Evolutionary conservation across 148 eudicot genomes (phyloP).

Genomic region (Diospyros lotus): DNA sequence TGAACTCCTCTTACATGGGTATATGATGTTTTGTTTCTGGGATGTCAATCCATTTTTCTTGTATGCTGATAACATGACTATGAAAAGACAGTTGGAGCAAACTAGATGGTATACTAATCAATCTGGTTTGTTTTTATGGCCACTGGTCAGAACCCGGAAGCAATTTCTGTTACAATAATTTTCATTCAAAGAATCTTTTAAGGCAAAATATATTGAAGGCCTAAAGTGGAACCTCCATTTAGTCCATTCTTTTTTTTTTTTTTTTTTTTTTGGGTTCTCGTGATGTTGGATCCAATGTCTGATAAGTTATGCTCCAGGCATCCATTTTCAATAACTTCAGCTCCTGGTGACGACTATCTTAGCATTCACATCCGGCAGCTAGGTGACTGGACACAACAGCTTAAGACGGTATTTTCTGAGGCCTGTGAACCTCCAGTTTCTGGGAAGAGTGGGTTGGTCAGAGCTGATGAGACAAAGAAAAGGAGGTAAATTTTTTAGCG

Average conservation of each 20-base stretch:
- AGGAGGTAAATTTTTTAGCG: conserved; percentile 37
- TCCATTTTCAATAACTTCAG: conserved; percentile 98
- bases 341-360: conserved; percentile 87
- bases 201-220: not conserved
- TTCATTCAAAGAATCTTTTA: not conserved
- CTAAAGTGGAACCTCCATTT: not conserved
- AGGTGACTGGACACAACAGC: conserved; percentile 93
- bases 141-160: not conserved
- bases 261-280: not conserved
- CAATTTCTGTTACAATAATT: not conserved
- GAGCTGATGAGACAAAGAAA: conserved; percentile 69
- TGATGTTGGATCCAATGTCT: not conserved
- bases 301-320: conserved; percentile 49
- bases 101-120: not conserved
- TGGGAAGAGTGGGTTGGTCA: conserved; percentile 84
- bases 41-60: not conserved
- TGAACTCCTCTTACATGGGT: no score
- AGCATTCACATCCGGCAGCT: conserved; percentile 82
- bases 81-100: not conserved
- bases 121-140: not conserved
- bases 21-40: not conserved
- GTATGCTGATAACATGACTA: not conserved
- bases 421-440: conserved; percentile 59
- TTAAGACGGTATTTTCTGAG: conserved; percentile 58
- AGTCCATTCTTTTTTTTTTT: not conserved